Percentiles rank a stretch among this genome's conserved stretches.
phyloP scores from a whole-genome alignment of 108 stramenopile species.

The Parietichytrium sp. region DNA sequence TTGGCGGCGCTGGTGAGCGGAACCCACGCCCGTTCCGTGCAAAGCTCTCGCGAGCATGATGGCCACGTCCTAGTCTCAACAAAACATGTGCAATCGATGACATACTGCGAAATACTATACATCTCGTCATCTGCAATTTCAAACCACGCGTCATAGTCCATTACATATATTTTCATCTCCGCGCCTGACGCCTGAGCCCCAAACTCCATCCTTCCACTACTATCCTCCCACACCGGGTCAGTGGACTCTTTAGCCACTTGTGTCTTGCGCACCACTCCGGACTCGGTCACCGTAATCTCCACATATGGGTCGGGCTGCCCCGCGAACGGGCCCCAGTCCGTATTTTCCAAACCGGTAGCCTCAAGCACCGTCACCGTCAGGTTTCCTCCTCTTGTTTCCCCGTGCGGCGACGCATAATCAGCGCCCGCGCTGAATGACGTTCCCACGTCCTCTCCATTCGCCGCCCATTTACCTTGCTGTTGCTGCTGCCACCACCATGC shows the following conservation, averaged over 20 bases:
- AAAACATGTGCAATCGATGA: neutral
- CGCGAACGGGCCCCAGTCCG: conserved; percentile 32
- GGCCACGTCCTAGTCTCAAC: neutral
- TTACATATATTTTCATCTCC: neutral
- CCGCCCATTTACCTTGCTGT: no score
- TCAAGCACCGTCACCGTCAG: neutral
- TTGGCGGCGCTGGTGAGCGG: neutral
- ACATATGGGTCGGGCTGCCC: neutral
- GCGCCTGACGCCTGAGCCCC: neutral
- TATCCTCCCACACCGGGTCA: neutral
- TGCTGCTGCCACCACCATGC: no score
- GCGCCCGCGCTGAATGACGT: no score
- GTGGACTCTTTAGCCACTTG: neutral
- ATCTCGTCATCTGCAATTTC: conserved; percentile 7
- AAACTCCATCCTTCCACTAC: neutral
- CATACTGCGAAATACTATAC: neutral
- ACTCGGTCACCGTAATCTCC: neutral
- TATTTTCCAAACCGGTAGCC: neutral
- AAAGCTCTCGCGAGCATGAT: neutral
- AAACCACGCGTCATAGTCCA: neutral
- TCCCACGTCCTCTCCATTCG: no score
- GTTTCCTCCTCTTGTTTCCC: neutral
- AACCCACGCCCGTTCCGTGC: conserved; percentile 10
- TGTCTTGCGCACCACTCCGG: neutral
- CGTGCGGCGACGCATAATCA: no score